phyloP scores from a whole-genome alignment of 1,284 basidiomycete species.

The Trametes versicolor region DNA sequence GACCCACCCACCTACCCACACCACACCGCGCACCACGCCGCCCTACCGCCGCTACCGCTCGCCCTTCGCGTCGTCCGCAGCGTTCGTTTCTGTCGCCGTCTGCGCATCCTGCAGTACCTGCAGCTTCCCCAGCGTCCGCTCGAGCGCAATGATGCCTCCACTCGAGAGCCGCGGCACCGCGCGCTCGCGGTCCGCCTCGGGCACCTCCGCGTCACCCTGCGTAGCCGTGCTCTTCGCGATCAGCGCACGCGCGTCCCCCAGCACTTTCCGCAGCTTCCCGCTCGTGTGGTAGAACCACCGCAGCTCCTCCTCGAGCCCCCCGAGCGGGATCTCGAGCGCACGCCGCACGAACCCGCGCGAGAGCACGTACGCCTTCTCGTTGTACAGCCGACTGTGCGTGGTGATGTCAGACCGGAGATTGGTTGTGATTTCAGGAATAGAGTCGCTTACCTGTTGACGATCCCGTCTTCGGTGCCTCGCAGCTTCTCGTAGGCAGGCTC shows the following conservation, averaged over 20 bases:
- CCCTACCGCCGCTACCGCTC: slow-evolving; percentile 8
- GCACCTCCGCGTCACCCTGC: slow-evolving; percentile 41
- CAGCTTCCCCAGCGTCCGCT: slow-evolving; percentile 67
- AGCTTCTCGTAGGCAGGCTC: slow-evolving; percentile 93
- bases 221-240: slow-evolving; percentile 71
- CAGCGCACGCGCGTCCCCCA: slow-evolving; percentile 69
- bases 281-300: slow-evolving; percentile 77
- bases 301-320: slow-evolving; percentile 80
- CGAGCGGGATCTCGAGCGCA: slow-evolving; percentile 81
- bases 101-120: slow-evolving; percentile 42
- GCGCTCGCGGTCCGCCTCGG: slow-evolving; percentile 59
- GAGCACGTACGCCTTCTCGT: slow-evolving; percentile 92
- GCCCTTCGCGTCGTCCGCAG: not conserved
- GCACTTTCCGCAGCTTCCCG: slow-evolving; percentile 73
- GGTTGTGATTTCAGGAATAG: no score
- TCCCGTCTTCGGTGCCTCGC: slow-evolving; percentile 88
- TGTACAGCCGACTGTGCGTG: slow-evolving; percentile 76
- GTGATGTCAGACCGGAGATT: not conserved
- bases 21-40: not conserved
- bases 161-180: slow-evolving; percentile 82
- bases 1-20: not conserved
- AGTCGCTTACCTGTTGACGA: slow-evolving; percentile 73
- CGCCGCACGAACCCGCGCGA: slow-evolving; percentile 89
- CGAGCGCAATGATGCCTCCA: slow-evolving; percentile 85
- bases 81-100: not conserved